Conservation (phyloP, 805 yeast genomes). For the Torulaspora gathmanii region DNA sequence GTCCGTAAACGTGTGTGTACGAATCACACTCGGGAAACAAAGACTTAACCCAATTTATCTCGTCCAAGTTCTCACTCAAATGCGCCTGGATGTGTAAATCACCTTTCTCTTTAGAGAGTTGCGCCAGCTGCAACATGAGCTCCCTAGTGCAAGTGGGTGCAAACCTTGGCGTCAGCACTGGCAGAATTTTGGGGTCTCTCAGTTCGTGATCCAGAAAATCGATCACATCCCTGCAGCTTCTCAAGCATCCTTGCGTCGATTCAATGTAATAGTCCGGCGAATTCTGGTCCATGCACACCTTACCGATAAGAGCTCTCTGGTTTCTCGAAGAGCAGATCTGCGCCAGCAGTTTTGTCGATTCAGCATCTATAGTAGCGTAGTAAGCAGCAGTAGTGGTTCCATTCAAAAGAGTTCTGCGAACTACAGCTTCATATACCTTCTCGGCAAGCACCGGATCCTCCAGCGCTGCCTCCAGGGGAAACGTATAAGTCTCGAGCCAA, state of each 20-base stretch:
- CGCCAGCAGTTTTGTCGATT: slow-evolving; percentile 72
- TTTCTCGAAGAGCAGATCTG: slow-evolving; percentile 61
- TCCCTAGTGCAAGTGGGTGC: slow-evolving; percentile 80
- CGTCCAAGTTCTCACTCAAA: slow-evolving; percentile 73
- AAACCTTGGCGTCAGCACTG: slow-evolving; percentile 87
- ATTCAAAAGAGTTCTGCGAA: slow-evolving; percentile 60
- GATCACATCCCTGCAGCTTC: slow-evolving; percentile 52
- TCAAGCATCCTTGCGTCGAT: slow-evolving; percentile 48
- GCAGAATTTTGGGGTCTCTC: slow-evolving; percentile 48
- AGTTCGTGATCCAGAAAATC: slow-evolving; percentile 56
- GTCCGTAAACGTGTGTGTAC: slow-evolving; percentile 76
- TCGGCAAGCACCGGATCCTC: slow-evolving; percentile 50
- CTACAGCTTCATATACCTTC: slow-evolving; percentile 59
- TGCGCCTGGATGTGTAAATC: slow-evolving; percentile 81
- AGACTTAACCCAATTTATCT: slow-evolving; percentile 65
- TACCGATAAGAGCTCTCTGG: slow-evolving; percentile 87
- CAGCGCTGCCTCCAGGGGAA: slow-evolving; percentile 77
- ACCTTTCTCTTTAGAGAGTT: slow-evolving; percentile 39
- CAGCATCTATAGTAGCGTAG: slow-evolving; percentile 81
- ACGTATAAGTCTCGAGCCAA: slow-evolving; percentile 85
- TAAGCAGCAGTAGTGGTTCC: slow-evolving; percentile 95
- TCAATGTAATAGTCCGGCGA: slow-evolving; percentile 70
- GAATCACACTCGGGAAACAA: slow-evolving; percentile 65
- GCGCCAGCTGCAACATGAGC: slow-evolving; percentile 60
- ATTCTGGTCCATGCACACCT: slow-evolving; percentile 89